Conservation (phyloP, 805 yeast genomes). For the Nakazawaea ishiwadae region DNA sequence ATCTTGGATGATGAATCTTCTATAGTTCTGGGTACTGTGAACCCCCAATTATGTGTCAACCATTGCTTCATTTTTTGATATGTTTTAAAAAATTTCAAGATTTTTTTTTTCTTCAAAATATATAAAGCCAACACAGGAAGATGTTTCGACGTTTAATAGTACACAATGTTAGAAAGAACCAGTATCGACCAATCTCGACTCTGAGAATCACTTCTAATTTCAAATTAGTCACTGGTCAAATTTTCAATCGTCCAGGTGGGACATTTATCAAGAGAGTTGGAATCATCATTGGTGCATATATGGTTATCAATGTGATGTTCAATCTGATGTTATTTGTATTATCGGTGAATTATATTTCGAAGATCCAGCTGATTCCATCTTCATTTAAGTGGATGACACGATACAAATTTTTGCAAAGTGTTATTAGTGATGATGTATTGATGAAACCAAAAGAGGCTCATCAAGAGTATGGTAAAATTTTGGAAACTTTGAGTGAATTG, state of each 20-base stretch:
- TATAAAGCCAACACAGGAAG: not conserved
- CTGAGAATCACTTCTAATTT: slow-evolving; percentile 1
- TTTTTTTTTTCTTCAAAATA: too few species aligned
- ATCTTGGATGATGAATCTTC: not conserved
- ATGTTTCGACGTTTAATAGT: too few species aligned
- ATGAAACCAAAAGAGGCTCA: slow-evolving; percentile 29
- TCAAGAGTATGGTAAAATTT: slow-evolving; percentile 24
- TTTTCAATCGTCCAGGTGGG: slow-evolving; percentile 28
- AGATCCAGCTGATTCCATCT: slow-evolving; percentile 22
- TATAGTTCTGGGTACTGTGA: not conserved
- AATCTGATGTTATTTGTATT: slow-evolving; percentile 28
- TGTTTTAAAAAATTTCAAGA: too few species aligned
- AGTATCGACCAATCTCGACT: too few species aligned
- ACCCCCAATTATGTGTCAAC: slow-evolving; percentile 3
- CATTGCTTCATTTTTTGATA: not conserved
- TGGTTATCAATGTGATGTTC: slow-evolving; percentile 32
- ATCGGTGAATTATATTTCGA: slow-evolving; percentile 24
- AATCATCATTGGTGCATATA: slow-evolving; percentile 35
- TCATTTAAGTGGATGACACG: slow-evolving; percentile 23
- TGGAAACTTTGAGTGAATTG: slow-evolving; percentile 24
- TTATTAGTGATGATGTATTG: slow-evolving; percentile 32
- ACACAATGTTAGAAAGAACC: too few species aligned
- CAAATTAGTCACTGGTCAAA: slow-evolving; percentile 3
- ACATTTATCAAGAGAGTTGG: slow-evolving; percentile 41
- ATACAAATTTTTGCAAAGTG: slow-evolving; percentile 29